These are phyloP conservation scores for Jamesozyma rosinii DNA, from an alignment of 805 yeast species.

Conservation along the genomic window DNA sequence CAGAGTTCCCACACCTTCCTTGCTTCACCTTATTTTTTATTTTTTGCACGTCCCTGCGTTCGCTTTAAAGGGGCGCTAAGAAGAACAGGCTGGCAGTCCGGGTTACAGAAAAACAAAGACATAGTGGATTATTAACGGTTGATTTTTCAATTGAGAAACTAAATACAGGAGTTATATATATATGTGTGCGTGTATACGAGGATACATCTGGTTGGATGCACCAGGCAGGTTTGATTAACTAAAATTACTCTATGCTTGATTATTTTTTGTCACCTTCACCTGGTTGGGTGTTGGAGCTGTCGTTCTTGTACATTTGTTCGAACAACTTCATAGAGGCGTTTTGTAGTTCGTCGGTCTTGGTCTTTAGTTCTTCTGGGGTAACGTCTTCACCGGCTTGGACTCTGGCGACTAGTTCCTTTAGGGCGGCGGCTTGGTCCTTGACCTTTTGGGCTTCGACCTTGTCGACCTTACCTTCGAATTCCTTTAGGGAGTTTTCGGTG, in stretches of 20 bases:
- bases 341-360: conserved; percentile 68
- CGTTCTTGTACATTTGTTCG: conserved; percentile 45
- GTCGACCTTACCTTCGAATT: conserved; percentile 55
- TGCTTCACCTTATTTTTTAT: no score
- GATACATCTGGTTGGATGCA: no score
- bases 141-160: conserved; percentile 7
- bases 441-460: conserved; percentile 40
- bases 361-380: conserved; percentile 51
- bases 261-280: conserved; percentile 9
- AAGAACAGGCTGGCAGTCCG: no score
- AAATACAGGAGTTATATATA: conserved; percentile 11
- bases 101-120: no score
- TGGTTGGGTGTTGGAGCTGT: conserved; percentile 8
- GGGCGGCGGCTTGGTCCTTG: conserved; percentile 42
- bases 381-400: conserved; percentile 53
- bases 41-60: no score
- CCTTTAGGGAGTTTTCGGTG: conserved; percentile 75
- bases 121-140: no score
- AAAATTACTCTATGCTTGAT: background rate
- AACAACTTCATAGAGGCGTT: conserved; percentile 66
- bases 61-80: no score
- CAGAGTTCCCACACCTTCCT: no score
- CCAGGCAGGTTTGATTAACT: no score
- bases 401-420: conserved; percentile 59
- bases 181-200: background rate